Evolutionary conservation across 2,329 filamentous ascomycete species (phyloP), one percentile per base, ranked within the genome.

Genomic region (Fonsecaea multimorphosa): DNA sequence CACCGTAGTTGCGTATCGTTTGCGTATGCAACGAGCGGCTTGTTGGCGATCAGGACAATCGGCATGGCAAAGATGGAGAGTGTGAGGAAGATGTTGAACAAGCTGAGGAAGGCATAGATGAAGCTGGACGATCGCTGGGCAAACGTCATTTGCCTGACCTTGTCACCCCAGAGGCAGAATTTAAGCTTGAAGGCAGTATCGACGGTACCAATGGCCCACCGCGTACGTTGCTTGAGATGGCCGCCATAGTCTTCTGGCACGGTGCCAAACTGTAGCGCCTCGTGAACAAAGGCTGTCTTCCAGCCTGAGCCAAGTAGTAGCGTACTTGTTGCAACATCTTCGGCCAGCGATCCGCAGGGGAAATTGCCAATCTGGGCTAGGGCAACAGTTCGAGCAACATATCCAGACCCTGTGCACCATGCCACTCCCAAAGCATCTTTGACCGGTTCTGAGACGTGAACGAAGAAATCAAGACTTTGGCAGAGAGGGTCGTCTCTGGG

Each of bases 171-270:
- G 3, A 87, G 76, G 70, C 84, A 87, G 69, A 87, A 88, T 69
- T 83, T 85, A 57, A 87, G 81, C 78, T 86, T 87, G 71, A 86
- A 79, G 0, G 85, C 83, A 0, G 84, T 87, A 71, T 88, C 85
- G 14, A 88, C 81, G 0, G 85, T 87, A 62, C 76, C 76, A 29
- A 77, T 77, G 40, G 75, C 73, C 78, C 78, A 80, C 66, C 78
- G 70, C 38, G 74, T 76, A 9, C 76, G 71, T 69, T 80, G 78
- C 22, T 78, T 77, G 24, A 78, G 70, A 66, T 80, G 77, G 1
- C 76, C 76, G 22, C 73, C 72, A 32, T 76, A 72, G 7, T 78
- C 76, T 2, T 75, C 73, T 1, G 78, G 78, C 12, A 78, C 76
- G 14, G 69, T 72, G 14, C 74, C 74, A 49, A 70, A 73, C 54